Conservation (phyloP, 306 rosid genomes). For the Vachellia pachyceras region DNA sequence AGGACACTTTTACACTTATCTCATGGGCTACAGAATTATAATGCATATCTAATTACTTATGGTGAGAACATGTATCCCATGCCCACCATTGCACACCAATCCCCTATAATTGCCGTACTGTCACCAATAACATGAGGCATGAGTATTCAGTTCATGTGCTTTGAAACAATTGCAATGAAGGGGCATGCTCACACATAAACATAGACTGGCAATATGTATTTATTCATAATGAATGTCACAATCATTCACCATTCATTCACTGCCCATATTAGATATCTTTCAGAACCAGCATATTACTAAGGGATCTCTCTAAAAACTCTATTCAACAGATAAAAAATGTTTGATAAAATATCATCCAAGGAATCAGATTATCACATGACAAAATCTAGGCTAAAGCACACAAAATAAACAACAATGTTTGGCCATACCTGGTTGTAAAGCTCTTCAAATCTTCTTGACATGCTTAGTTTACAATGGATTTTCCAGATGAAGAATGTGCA, state of each 20-base stretch:
- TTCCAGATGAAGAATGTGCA: slow-evolving; percentile 57
- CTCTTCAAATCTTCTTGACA: slow-evolving; percentile 71
- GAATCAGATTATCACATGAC: not conserved
- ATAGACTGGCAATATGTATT: not conserved
- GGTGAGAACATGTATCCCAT: slow-evolving; percentile 5
- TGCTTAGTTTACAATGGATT: slow-evolving; percentile 40
- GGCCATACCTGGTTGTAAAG: slow-evolving; percentile 73
- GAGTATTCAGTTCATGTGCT: slow-evolving; percentile 12
- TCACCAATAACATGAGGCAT: no score
- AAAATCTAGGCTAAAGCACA: not conserved
- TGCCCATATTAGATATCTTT: not conserved
- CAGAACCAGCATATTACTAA: not conserved
- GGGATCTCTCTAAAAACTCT: not conserved
- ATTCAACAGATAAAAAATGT: not conserved
- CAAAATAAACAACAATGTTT: not conserved
- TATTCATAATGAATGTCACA: slow-evolving; percentile 4
- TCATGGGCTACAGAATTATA: slow-evolving; percentile 23
- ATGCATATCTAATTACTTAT: slow-evolving; percentile 10
- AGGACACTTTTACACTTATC: slow-evolving; percentile 24
- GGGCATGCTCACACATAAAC: not conserved
- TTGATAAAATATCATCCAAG: slow-evolving; percentile 3
- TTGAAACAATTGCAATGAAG: slow-evolving; percentile 9
- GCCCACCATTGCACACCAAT: slow-evolving; percentile 15
- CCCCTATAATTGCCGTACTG: slow-evolving; percentile 21
- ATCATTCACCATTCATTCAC: slow-evolving; percentile 4